These are phyloP conservation scores for Sugiyamaella lignohabitans DNA, from an alignment of 805 yeast genomes.

Conservation along the genomic window DNA sequence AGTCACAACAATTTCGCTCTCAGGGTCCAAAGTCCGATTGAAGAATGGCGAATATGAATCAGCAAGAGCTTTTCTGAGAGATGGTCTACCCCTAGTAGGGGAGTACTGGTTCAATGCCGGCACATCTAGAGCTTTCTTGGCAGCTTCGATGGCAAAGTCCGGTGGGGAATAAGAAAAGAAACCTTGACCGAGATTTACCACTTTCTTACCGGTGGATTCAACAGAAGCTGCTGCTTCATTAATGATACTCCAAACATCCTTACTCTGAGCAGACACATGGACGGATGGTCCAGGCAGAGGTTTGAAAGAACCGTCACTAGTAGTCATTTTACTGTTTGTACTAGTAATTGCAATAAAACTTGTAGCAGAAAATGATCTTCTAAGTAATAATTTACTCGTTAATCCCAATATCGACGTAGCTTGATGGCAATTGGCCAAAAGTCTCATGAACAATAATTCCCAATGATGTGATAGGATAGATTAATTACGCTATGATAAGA, in stretches of 20 bases:
- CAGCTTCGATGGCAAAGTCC: conserved; percentile 80
- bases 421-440: too few relatives aligned
- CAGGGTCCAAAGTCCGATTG: conserved; percentile 47
- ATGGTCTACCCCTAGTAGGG: conserved; percentile 80
- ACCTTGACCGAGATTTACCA: conserved; percentile 92
- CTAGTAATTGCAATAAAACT: background rate
- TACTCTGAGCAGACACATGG: conserved; percentile 28
- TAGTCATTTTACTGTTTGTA: background rate
- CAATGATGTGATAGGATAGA: too few relatives aligned
- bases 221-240: conserved; percentile 93
- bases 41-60: conserved; percentile 65
- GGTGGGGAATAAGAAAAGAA: conserved; percentile 97
- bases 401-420: too few relatives aligned
- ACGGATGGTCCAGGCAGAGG: conserved; percentile 15
- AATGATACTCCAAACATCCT: conserved; percentile 92
- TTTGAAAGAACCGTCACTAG: background rate
- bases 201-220: conserved; percentile 58
- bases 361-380: background rate
- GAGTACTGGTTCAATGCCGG: conserved; percentile 88
- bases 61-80: conserved; percentile 62
- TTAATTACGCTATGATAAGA: too few relatives aligned
- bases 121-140: conserved; percentile 61
- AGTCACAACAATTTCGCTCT: conserved; percentile 66
- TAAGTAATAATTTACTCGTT: too few relatives aligned
- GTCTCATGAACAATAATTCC: too few relatives aligned